Evolutionary conservation across 179 eudicot genomes (phyloP).

Genomic region (Actinidia chinensis): DNA sequence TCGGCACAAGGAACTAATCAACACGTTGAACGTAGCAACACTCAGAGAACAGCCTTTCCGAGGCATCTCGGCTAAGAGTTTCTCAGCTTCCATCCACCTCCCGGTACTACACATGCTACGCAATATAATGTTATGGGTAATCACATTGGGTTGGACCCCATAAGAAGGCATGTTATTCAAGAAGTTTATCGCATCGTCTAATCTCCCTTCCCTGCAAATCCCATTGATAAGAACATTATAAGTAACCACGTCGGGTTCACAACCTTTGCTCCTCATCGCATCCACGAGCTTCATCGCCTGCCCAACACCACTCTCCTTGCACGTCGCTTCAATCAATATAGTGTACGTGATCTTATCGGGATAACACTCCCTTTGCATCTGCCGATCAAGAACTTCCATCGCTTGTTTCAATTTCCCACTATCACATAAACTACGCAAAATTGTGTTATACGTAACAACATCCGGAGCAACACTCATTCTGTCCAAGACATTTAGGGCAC

Average conservation of each 20-base stretch:
- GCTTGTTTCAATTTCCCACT: constrained; percentile 72
- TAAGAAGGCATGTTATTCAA: constrained; percentile 58
- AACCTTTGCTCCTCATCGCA: constrained; percentile 87
- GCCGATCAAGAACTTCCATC: constrained; percentile 65
- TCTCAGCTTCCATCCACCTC: constrained; percentile 93
- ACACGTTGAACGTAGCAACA: constrained; percentile 76
- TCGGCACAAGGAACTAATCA: constrained; percentile 76
- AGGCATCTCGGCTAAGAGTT: constrained; percentile 68
- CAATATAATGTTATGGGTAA: constrained; percentile 69
- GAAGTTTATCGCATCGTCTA: constrained; percentile 78
- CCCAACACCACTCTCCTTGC: constrained; percentile 72
- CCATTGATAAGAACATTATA: constrained; percentile 87
- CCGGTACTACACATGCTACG: constrained; percentile 80
- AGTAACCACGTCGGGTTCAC: constrained; percentile 84
- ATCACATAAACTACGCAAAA: constrained; percentile 78
- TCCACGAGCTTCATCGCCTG: constrained; percentile 85
- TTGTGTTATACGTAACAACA: constrained; percentile 78
- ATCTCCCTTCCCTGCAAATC: constrained; percentile 81
- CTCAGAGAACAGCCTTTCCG: constrained; percentile 70
- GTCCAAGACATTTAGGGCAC: constrained; percentile 66
- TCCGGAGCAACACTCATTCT: constrained; percentile 82
- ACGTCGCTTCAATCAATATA: constrained; percentile 81
- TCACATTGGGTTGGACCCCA: constrained; percentile 81
- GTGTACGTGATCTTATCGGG: constrained; percentile 91
- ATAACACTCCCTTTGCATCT: constrained; percentile 58